Evolutionary conservation across 306 rosid species (phyloP).

Genomic region (Casuarina glauca): DNA sequence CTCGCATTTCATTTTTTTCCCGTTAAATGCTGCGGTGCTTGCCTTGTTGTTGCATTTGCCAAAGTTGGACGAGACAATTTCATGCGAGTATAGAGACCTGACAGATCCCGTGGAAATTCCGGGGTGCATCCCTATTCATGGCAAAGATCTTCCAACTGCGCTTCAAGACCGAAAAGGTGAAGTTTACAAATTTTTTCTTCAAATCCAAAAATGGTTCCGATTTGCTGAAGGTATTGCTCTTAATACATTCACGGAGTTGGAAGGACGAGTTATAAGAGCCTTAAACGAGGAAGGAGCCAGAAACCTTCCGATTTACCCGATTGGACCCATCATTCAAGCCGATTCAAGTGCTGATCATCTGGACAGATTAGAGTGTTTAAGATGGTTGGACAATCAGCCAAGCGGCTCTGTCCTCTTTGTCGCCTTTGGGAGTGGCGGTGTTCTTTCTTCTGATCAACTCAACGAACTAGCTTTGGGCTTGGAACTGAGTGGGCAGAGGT

Average conservation of each 20-base stretch:
- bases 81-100: no score
- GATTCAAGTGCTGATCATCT: constrained; percentile 17
- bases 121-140: no score
- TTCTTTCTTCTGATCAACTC: constrained; percentile 29
- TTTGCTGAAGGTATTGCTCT: constrained; percentile 30
- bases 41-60: constrained; percentile 20
- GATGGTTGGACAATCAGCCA: no score
- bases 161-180: constrained; percentile 11
- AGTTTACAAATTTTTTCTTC: constrained; percentile 10
- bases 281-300: neutral
- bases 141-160: neutral
- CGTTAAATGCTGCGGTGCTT: neutral
- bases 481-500: no score
- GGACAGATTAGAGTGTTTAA: constrained; percentile 21
- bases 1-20: constrained; percentile 4
- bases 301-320: constrained; percentile 18
- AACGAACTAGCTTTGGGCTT: constrained; percentile 36
- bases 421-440: constrained; percentile 21
- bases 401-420: no score
- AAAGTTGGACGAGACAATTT: neutral
- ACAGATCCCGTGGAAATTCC: no score
- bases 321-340: constrained; percentile 35
- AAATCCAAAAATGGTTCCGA: neutral
- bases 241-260: constrained; percentile 26
- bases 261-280: neutral